Conservation (phyloP, 139 green algal species). For the Yamagishiella unicocca region DNA sequence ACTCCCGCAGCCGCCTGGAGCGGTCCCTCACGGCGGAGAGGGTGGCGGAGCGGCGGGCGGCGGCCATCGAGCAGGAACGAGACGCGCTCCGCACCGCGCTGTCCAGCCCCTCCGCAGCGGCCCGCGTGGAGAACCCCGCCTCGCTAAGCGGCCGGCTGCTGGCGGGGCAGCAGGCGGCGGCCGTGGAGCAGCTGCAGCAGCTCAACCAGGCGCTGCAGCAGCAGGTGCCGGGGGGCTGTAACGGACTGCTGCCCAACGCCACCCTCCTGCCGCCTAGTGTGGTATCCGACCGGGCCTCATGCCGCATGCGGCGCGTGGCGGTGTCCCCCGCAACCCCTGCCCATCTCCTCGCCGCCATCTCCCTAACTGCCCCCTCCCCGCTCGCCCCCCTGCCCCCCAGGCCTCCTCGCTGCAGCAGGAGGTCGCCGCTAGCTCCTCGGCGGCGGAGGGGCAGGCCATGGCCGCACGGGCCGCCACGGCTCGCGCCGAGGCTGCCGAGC, state of each 20-base stretch:
- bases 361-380: not conserved
- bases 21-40: slow-evolving; percentile 1
- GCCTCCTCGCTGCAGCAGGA: not conserved
- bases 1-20: slow-evolving; percentile 22
- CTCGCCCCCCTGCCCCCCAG: not conserved
- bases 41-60: slow-evolving; percentile 15
- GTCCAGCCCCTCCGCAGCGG: not conserved
- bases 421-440: slow-evolving; percentile 21
- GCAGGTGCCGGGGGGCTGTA: not conserved
- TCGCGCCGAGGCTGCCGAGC: slow-evolving; percentile 44
- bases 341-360: not conserved
- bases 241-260: too few species aligned
- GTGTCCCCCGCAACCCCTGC: too few species aligned
- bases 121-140: not conserved
- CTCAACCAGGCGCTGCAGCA: slow-evolving; percentile 27
- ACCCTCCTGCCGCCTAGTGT: too few species aligned
- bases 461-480: slow-evolving; percentile 4
- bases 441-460: slow-evolving; percentile 31
- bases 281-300: too few species aligned
- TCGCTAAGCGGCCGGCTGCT: slow-evolving; percentile 10
- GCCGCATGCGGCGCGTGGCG: too few species aligned
- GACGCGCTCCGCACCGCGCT: slow-evolving; percentile 22
- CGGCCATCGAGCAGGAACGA: slow-evolving; percentile 17
- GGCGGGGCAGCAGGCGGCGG: slow-evolving; percentile 17
- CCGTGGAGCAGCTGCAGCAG: slow-evolving; percentile 22